Evolutionary conservation across 2,329 filamentous ascomycete genomes (phyloP), one percentile per base, ranked within the genome.

Genomic region (Alternaria ventricosa): DNA sequence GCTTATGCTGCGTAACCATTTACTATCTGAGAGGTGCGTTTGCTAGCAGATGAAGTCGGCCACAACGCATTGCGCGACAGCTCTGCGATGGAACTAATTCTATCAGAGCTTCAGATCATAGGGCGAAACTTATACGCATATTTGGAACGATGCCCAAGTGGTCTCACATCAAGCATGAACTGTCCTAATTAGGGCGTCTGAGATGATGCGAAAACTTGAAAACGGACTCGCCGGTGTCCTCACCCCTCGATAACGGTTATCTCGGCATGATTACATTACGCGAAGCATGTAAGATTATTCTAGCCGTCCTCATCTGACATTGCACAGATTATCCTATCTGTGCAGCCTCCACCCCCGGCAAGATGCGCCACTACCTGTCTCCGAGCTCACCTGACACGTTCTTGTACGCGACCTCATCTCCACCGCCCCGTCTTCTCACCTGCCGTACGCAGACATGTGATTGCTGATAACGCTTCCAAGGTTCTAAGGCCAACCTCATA

Each of bases 41-140:
- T 23, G 20, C 49, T 20, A 25, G 61, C 50, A 66, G 67, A 70
- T 66, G 66, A 69, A 63, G 60, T 63, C 36, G 23, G 60, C 57
- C 53, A 57, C 54, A 70, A 58, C 57, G 60, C 33, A 65, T 60
- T 49, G 63, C 62, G 55, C 59, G 47, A 68, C 47, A 36, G 11
- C 15, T 45, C 64, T 49, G 54, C 49, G 58, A 64, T 65, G 50
- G 22, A 28, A 49, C 41, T 41, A 45, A 55, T 12, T 56, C 27
- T 5, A 57, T 15, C 49, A 53, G 49, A 30, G 41, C 22, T 50
- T 47, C 45, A 43, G 30, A 64, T 66, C 47, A 60, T 58, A 54
- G 64, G 65, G 63, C 56, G 54, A 18, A 18, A 20, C 45, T 25
- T 25, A 55, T 15, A 53, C 44, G 44, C 55, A 47, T 46, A 22